A percentile compares a stretch with the other conserved stretches of the same genome.
phyloP scores from a whole-genome alignment of 164 flowering plant genomes.

The Saururus chinensis region DNA sequence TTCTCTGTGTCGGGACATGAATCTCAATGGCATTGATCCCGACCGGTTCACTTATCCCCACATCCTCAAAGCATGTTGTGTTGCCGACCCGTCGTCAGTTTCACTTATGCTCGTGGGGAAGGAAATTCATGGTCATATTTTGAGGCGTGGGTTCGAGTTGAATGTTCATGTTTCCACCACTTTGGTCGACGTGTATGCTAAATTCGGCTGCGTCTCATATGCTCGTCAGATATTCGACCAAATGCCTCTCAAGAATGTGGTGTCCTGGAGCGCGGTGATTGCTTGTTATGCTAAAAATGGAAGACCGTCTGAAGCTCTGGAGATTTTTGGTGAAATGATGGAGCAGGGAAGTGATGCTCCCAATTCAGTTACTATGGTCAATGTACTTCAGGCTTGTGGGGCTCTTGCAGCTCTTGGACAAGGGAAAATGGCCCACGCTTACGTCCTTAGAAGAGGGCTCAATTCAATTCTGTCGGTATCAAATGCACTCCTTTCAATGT shows the following conservation, averaged over 20 bases:
- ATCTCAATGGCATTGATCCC: slow-evolving; percentile 26
- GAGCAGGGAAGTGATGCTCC: slow-evolving; percentile 28
- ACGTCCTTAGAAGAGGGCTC: slow-evolving; percentile 60
- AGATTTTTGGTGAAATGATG: slow-evolving; percentile 58
- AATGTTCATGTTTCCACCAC: slow-evolving; percentile 66
- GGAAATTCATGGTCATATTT: slow-evolving; percentile 64
- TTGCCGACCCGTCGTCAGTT: slow-evolving; percentile 21
- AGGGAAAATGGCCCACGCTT: slow-evolving; percentile 64
- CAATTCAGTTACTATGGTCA: slow-evolving; percentile 80
- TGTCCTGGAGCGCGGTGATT: slow-evolving; percentile 94
- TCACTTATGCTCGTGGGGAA: slow-evolving; percentile 34
- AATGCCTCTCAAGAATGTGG: slow-evolving; percentile 63
- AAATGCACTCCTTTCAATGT: slow-evolving; percentile 60
- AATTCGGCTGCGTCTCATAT: slow-evolving; percentile 41
- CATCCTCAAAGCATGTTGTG: slow-evolving; percentile 69
- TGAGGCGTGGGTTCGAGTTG: slow-evolving; percentile 52
- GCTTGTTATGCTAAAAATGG: slow-evolving; percentile 67
- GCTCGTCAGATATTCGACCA: slow-evolving; percentile 46
- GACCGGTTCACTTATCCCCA: slow-evolving; percentile 80
- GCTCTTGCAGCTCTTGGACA: slow-evolving; percentile 58
- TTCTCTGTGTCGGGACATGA: slow-evolving; percentile 42
- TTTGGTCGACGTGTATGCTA: slow-evolving; percentile 76
- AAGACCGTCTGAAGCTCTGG: slow-evolving; percentile 57
- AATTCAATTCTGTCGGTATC: slow-evolving; percentile 51
- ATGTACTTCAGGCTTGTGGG: slow-evolving; percentile 86